Evolutionary conservation across 805 yeast genomes (phyloP), one percentile per base, ranked within the genome.

Genomic region (Starmera quercuum): DNA sequence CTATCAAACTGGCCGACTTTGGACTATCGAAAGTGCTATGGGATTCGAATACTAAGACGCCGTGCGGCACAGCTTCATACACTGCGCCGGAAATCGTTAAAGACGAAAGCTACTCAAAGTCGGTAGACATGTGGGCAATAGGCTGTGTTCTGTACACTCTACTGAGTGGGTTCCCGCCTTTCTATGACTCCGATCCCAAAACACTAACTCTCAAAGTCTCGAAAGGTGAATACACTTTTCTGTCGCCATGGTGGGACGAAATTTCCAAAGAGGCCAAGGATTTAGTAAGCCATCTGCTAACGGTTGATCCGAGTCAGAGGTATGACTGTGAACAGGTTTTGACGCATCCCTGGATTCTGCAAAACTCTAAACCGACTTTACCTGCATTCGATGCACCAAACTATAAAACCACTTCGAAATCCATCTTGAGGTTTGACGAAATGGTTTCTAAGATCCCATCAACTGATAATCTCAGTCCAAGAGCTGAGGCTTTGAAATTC

Each of bases 241-340:
- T 83, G 34, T 61, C 71, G 38, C 95, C 95, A 2, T 83, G 95
- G 95, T 83, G 92, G 85, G 92, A 83, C 56, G 94, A 83, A 52
- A 79, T 83, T 23, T 68, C 80, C 32, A 58, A 53, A 26, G 85
- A 77, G 24, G 88, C 87, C 19, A 83, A 82, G 49, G 70, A 71
- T 45, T 68, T 83, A 46, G 83, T 83, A 11, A 58, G 71, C 4
- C 75, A 72, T 46, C 64, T 83, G 54, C 62, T 83, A 41, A 78
- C 79, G 19, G 81, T 80, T 12, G 76, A 83, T 44, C 97, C 98
- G 6, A 61, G 59, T 17, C 67, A 74, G 30, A 72, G 98, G 54
- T 87, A 87, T 44, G 70, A 78, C 19, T 84, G 94, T 36, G 76
- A 76, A 35, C 83, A 78, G 28, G 88, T 92, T 35, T 60, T 86